Percentiles rank a stretch among this genome's conserved stretches.
Evolutionary conservation across 495 filamentous ascomycete genomes (phyloP).

Genomic region (Xylaria flabelliformis): DNA sequence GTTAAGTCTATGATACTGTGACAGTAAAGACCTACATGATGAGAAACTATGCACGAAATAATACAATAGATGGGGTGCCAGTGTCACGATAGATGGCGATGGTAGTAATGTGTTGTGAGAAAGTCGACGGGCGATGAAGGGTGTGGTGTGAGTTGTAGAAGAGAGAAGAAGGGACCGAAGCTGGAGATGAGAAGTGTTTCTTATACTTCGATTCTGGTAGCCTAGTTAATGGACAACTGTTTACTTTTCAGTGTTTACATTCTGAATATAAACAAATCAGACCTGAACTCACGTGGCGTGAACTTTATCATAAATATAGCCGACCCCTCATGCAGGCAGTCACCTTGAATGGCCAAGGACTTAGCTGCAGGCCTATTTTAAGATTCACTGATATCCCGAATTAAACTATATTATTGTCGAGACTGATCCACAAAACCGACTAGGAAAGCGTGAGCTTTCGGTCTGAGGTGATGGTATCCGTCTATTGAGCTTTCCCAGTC

Average conservation of each 20-base stretch:
- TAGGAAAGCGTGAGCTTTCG: neutral
- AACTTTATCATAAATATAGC: neutral
- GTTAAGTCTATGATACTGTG: neutral
- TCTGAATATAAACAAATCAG: neutral
- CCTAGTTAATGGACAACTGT: neutral
- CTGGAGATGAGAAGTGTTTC: neutral
- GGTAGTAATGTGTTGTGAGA: neutral
- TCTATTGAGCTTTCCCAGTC: neutral
- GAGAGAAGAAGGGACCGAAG: neutral
- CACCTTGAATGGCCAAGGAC: neutral
- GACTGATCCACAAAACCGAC: neutral
- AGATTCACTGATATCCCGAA: neutral
- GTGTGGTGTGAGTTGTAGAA: neutral
- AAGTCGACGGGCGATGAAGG: neutral
- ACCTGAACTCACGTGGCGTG: neutral
- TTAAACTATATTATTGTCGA: neutral
- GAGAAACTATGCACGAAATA: neutral
- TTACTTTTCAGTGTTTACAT: neutral
- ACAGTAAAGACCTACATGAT: neutral
- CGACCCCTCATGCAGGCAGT: neutral
- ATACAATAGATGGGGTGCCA: neutral
- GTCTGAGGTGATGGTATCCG: neutral
- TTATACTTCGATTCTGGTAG: neutral
- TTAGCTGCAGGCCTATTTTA: neutral
- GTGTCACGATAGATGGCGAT: neutral